Evolutionary conservation across 371 early-diverging fungal species (phyloP).

Genomic region (Mucor velutinosus): DNA sequence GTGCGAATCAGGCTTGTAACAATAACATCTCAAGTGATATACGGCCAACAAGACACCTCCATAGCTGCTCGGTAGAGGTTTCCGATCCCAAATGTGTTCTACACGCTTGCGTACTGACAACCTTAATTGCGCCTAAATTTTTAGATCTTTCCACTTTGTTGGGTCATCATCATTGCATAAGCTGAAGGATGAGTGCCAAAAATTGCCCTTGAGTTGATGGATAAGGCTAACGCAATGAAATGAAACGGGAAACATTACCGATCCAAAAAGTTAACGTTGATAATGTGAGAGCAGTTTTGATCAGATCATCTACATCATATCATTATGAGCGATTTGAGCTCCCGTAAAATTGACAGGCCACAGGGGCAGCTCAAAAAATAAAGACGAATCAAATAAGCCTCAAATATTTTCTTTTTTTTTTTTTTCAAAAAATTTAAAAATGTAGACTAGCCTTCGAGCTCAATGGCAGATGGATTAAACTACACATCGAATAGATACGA

Average conservation of each 20-base stretch:
- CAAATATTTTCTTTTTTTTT: slow-evolving; percentile 13
- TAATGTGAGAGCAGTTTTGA: no score
- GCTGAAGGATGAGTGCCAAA: no score
- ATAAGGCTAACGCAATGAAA: no score
- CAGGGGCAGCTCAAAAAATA: background rate
- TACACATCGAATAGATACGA: slow-evolving; percentile 42
- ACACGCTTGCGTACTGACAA: background rate
- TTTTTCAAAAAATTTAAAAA: background rate
- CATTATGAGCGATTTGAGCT: background rate
- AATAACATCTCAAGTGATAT: background rate
- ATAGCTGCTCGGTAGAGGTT: background rate
- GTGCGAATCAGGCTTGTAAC: background rate
- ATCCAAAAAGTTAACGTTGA: no score
- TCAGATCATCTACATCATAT: background rate
- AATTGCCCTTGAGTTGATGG: no score
- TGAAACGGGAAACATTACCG: no score
- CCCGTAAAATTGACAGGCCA: background rate
- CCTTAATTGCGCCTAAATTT: background rate
- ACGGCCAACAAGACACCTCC: background rate
- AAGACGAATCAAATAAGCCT: background rate
- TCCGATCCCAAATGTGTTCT: background rate
- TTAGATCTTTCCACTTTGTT: background rate
- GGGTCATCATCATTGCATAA: background rate
- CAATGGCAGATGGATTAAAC: slow-evolving; percentile 33
- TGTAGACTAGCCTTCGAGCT: slow-evolving; percentile 37